phyloP scores from a whole-genome alignment of 208 protist species.

The Trypanosoma grayi region DNA sequence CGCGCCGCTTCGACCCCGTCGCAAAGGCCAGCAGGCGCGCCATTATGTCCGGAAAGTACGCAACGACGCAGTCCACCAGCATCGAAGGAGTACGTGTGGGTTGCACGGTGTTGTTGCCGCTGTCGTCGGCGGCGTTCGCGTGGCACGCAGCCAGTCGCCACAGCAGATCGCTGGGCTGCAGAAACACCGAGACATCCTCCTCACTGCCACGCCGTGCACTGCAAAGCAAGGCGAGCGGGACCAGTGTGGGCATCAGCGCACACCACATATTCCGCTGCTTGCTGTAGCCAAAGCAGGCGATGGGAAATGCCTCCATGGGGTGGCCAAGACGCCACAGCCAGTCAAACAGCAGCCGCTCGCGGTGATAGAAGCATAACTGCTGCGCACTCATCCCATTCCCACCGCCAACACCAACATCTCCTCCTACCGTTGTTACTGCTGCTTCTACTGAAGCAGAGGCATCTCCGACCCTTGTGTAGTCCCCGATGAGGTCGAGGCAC shows the following conservation, averaged over 20 bases:
- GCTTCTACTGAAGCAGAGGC: too few species aligned
- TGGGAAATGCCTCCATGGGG: constrained; percentile 57
- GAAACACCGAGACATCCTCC: background rate
- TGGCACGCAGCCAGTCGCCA: constrained; percentile 19
- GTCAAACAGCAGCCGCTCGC: constrained; percentile 43
- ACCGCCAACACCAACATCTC: background rate
- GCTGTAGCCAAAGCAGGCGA: constrained; percentile 53
- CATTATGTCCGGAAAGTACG: constrained; percentile 26
- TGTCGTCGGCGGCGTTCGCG: background rate
- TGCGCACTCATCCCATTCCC: constrained; percentile 14
- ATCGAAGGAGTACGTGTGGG: background rate
- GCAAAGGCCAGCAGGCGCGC: constrained; percentile 24
- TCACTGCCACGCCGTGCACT: constrained; percentile 13
- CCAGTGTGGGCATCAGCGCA: constrained; percentile 27
- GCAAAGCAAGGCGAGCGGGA: constrained; percentile 56
- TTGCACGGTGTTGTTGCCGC: background rate
- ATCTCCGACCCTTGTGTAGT: background rate
- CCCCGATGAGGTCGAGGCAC: constrained; percentile 48
- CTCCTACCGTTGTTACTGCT: too few species aligned
- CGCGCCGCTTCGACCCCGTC: background rate
- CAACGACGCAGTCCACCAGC: constrained; percentile 11
- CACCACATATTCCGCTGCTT: constrained; percentile 28
- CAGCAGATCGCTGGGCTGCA: constrained; percentile 24
- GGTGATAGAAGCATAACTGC: constrained; percentile 40
- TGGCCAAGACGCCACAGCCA: constrained; percentile 71